Percentiles rank a stretch among this genome's conserved stretches.
Evolutionary conservation across 2,329 filamentous ascomycete genomes (phyloP).

Genomic region (Chaetomiaceae sp.): DNA sequence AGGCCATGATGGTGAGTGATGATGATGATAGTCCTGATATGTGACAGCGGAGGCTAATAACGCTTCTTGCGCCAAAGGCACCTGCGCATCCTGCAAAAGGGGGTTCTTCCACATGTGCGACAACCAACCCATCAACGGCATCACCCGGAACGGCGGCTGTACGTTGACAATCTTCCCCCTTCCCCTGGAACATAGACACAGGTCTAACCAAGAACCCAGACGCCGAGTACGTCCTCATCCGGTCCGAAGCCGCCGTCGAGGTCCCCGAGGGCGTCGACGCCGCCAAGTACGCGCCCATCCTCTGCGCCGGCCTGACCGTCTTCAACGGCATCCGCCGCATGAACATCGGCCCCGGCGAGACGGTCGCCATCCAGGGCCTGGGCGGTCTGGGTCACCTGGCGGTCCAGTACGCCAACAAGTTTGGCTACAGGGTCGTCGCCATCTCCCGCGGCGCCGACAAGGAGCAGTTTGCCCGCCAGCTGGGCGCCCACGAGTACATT

Average conservation of each 20-base stretch:
- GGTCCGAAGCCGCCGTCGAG: slow-evolving; percentile 47
- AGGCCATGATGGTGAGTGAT: slow-evolving; percentile 45
- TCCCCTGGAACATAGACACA: background rate
- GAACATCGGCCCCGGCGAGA: slow-evolving; percentile 32
- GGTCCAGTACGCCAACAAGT: slow-evolving; percentile 59
- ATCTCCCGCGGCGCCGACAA: slow-evolving; percentile 46
- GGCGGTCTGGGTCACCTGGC: slow-evolving; percentile 64
- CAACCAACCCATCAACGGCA: slow-evolving; percentile 59
- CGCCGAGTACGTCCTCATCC: slow-evolving; percentile 51
- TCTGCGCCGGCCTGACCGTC: slow-evolving; percentile 48
- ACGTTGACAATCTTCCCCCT: slow-evolving; percentile 6
- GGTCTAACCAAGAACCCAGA: slow-evolving; percentile 26
- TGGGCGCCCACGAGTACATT: slow-evolving; percentile 54
- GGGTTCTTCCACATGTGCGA: slow-evolving; percentile 66
- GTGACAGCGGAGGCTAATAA: background rate
- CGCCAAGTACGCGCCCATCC: slow-evolving; percentile 43
- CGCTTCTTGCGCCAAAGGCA: slow-evolving; percentile 24
- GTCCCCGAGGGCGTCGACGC: slow-evolving; percentile 40
- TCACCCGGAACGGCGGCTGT: slow-evolving; percentile 60
- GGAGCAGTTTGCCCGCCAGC: slow-evolving; percentile 47
- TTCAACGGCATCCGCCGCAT: slow-evolving; percentile 39
- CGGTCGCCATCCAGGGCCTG: slow-evolving; percentile 50
- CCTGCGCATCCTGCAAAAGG: slow-evolving; percentile 59
- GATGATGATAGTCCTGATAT: background rate
- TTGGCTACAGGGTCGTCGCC: slow-evolving; percentile 60